Evolutionary conservation across 108 stramenopile species (phyloP).

Genomic region (Schizochytrium sp.): DNA sequence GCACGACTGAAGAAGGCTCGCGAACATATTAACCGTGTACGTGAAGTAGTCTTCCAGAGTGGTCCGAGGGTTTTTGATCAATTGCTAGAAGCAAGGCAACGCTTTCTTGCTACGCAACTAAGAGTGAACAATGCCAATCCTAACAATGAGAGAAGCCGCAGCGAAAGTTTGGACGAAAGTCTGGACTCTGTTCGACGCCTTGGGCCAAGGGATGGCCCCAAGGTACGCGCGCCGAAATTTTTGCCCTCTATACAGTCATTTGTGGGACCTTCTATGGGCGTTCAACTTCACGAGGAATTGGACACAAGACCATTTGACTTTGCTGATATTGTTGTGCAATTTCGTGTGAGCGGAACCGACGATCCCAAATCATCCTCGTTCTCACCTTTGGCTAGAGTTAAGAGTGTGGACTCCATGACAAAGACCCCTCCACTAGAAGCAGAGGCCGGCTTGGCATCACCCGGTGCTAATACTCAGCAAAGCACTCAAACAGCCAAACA

Average conservation of each 20-base stretch:
- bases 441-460: background rate
- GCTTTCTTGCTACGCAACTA: background rate
- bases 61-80: background rate
- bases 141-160: background rate
- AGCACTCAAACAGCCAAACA: background rate
- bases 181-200: background rate
- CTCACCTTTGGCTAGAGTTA: background rate
- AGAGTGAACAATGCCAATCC: background rate
- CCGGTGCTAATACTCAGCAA: background rate
- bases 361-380: background rate
- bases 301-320: constrained; percentile 12
- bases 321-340: constrained; percentile 44
- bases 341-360: constrained; percentile 39
- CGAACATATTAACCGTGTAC: background rate
- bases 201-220: background rate
- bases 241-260: background rate
- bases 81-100: background rate
- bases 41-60: background rate
- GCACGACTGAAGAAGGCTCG: background rate
- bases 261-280: background rate
- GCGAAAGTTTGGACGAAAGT: constrained; percentile 2
- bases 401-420: background rate
- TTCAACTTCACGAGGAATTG: constrained; percentile 4
- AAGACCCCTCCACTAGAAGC: background rate
- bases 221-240: background rate